Conservation (phyloP, 2,329 filamentous ascomycete species). For the Gremmenia infestans region DNA sequence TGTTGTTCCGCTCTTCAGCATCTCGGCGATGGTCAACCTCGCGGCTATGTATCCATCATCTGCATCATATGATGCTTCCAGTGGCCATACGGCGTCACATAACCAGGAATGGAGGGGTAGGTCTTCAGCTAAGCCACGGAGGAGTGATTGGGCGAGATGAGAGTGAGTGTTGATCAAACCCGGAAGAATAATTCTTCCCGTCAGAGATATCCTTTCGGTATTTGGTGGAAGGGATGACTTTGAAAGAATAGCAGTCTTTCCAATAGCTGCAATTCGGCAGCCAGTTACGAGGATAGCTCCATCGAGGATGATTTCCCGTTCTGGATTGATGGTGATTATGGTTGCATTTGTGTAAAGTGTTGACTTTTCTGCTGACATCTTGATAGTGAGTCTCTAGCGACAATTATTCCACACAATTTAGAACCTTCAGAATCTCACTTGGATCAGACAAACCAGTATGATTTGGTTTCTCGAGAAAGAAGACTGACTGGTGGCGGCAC, state of each 20-base stretch:
- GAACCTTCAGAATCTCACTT: background rate
- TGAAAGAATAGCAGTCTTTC: conserved; percentile 34
- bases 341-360: conserved; percentile 43
- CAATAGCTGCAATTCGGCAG: conserved; percentile 39
- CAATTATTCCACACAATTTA: background rate
- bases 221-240: conserved; percentile 8
- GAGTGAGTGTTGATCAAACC: conserved; percentile 47
- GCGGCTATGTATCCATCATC: conserved; percentile 46
- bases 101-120: conserved; percentile 46
- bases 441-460: background rate
- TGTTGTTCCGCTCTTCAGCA: conserved; percentile 46
- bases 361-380: conserved; percentile 6
- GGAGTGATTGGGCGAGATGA: conserved; percentile 44
- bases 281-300: conserved; percentile 40
- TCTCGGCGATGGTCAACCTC: conserved; percentile 44
- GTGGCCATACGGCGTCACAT: conserved; percentile 45
- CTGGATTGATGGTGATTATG: conserved; percentile 46
- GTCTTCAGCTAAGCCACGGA: conserved; percentile 44
- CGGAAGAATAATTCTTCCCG: conserved; percentile 42
- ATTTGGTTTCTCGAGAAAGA: background rate
- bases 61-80: conserved; percentile 40
- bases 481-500: background rate
- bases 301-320: conserved; percentile 41
- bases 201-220: conserved; percentile 33
- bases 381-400: background rate